phyloP scores from a whole-genome alignment of 108 stramenopile species.

The Chaetoceros muelleri region DNA sequence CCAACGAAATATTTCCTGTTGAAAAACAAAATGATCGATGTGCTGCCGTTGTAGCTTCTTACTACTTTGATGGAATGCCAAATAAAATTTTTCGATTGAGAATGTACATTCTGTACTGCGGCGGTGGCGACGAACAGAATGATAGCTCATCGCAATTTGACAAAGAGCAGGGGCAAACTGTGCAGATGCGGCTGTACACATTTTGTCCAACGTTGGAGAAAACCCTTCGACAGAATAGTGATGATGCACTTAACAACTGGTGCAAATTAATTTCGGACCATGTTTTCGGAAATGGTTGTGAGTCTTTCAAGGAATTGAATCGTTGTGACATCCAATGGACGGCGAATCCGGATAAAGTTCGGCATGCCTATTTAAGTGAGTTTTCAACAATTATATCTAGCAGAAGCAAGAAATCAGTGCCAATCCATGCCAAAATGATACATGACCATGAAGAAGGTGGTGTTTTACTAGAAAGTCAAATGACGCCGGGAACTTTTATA shows the following conservation, averaged over 20 bases:
- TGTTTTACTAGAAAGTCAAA: constrained; percentile 56
- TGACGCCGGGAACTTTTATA: constrained; percentile 67
- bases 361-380: constrained; percentile 39
- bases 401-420: background rate
- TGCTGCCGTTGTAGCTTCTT: constrained; percentile 38
- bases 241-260: constrained; percentile 2
- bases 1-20: background rate
- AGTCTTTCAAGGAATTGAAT: constrained; percentile 1
- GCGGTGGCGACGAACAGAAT: constrained; percentile 6
- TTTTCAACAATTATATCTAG: background rate
- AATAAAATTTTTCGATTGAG: constrained; percentile 75
- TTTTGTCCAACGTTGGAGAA: constrained; percentile 41
- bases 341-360: constrained; percentile 35
- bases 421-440: constrained; percentile 70
- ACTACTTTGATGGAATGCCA: constrained; percentile 78
- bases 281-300: background rate
- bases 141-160: background rate
- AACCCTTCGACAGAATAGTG: constrained; percentile 20
- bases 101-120: constrained; percentile 36
- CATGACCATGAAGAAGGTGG: constrained; percentile 28
- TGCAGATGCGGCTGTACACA: constrained; percentile 52
- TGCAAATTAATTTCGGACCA: background rate
- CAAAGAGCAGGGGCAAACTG: background rate
- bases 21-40: constrained; percentile 7
- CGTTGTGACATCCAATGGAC: constrained; percentile 68